These are phyloP conservation scores for Fraxinus sp. DNA, from an alignment of 305 asterid genomes.

Conservation along the genomic window DNA sequence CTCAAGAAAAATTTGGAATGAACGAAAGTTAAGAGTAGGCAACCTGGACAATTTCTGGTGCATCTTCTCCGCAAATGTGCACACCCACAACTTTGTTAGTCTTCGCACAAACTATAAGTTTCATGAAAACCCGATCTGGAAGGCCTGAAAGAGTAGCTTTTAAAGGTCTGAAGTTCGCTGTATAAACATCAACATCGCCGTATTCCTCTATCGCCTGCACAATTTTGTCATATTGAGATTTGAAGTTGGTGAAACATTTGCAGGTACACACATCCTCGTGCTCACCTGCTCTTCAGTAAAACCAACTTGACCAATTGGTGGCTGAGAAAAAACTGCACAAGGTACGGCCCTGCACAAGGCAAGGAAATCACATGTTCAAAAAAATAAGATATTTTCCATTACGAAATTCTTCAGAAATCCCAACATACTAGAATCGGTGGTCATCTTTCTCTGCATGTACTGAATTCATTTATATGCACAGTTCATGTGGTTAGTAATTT, in stretches of 20 bases:
- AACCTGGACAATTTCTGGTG: slow-evolving; percentile 93
- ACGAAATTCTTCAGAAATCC: background rate
- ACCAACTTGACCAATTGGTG: slow-evolving; percentile 94
- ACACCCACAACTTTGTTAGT: slow-evolving; percentile 76
- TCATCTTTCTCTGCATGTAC: background rate
- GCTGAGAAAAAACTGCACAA: slow-evolving; percentile 92
- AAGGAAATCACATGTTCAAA: slow-evolving; percentile 20
- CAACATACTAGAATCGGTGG: slow-evolving; percentile 5
- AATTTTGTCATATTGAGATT: slow-evolving; percentile 23
- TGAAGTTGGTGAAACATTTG: slow-evolving; percentile 17
- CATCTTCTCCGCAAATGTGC: slow-evolving; percentile 87
- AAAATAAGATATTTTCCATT: background rate
- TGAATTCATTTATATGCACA: background rate
- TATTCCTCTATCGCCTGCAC: slow-evolving; percentile 70
- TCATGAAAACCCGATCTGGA: slow-evolving; percentile 86
- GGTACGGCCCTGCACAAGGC: slow-evolving; percentile 67
- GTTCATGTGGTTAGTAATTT: background rate
- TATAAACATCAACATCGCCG: slow-evolving; percentile 81
- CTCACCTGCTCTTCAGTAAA: slow-evolving; percentile 87
- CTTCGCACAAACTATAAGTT: slow-evolving; percentile 80
- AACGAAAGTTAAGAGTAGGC: slow-evolving; percentile 7
- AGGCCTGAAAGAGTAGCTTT: slow-evolving; percentile 96
- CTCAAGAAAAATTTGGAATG: background rate
- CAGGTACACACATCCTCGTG: slow-evolving; percentile 6
- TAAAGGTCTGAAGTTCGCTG: slow-evolving; percentile 79